Percentiles rank a stretch among this genome's conserved stretches.
These are phyloP conservation scores for Penicillium corylophilum DNA, from an alignment of 2,329 filamentous ascomycete species.

Conservation along the genomic window DNA sequence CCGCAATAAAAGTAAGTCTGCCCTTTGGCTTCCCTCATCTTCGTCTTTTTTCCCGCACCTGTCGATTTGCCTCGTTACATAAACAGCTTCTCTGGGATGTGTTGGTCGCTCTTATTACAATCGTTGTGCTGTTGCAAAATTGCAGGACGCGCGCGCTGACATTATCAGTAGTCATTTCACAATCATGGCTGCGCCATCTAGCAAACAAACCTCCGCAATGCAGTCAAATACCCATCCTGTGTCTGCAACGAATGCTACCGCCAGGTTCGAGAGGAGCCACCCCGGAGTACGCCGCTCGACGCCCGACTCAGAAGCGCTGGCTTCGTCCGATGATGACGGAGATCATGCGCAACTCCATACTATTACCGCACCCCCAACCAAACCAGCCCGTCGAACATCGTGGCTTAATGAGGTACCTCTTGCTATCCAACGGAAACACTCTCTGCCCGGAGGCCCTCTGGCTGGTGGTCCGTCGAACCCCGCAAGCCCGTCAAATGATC, in stretches of 20 bases:
- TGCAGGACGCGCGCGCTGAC: neutral
- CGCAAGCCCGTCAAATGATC: slow-evolving; percentile 72
- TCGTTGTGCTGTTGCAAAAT: neutral
- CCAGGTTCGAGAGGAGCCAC: slow-evolving; percentile 73
- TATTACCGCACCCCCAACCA: slow-evolving; percentile 52
- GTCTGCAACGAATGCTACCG: slow-evolving; percentile 60
- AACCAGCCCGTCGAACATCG: slow-evolving; percentile 70
- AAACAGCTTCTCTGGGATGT: neutral
- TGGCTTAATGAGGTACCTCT: slow-evolving; percentile 84
- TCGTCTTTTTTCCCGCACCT: neutral
- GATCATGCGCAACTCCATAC: slow-evolving; percentile 61
- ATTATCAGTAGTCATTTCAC: slow-evolving; percentile 24
- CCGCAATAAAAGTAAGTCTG: neutral
- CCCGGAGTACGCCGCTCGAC: slow-evolving; percentile 72
- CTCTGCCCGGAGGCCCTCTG: slow-evolving; percentile 72
- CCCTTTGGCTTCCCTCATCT: neutral
- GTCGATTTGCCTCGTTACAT: neutral
- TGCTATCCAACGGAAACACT: slow-evolving; percentile 68
- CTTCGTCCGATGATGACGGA: slow-evolving; percentile 89
- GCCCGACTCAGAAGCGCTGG: slow-evolving; percentile 89
- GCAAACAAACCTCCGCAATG: slow-evolving; percentile 30
- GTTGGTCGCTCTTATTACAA: neutral
- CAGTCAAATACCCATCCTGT: slow-evolving; percentile 42
- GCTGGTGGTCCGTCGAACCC: slow-evolving; percentile 79
- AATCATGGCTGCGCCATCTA: slow-evolving; percentile 44